Conservation (phyloP, 2,329 filamentous ascomycete genomes). For the Beauveria medogensis region DNA sequence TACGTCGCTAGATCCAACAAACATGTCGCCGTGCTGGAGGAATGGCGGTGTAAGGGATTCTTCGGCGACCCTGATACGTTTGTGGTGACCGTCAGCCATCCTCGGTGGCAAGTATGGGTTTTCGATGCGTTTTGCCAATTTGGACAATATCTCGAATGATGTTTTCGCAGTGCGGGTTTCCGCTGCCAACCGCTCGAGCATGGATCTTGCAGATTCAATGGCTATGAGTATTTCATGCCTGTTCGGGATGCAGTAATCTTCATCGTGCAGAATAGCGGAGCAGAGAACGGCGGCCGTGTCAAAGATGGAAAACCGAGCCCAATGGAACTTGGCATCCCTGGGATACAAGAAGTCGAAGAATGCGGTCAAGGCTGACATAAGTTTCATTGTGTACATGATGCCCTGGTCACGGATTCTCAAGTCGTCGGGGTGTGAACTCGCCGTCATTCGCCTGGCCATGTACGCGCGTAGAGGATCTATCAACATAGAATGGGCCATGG, state of each 20-base stretch:
- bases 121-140: constrained; percentile 19
- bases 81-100: constrained; percentile 9
- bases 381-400: constrained; percentile 34
- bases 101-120: neutral
- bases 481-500: constrained; percentile 35
- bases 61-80: constrained; percentile 4
- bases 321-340: constrained; percentile 38
- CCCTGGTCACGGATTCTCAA: constrained; percentile 32
- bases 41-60: constrained; percentile 13
- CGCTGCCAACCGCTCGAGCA: constrained; percentile 24
- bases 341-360: constrained; percentile 13
- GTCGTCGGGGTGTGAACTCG: constrained; percentile 22
- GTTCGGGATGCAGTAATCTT: constrained; percentile 29
- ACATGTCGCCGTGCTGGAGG: neutral
- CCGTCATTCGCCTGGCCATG: constrained; percentile 30
- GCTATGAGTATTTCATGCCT: constrained; percentile 32
- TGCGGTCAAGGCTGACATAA: constrained; percentile 30
- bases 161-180: constrained; percentile 25
- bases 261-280: constrained; percentile 43
- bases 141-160: constrained; percentile 24
- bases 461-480: constrained; percentile 38
- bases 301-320: constrained; percentile 42
- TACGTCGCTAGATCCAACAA: constrained; percentile 6
- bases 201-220: constrained; percentile 28
- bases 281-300: constrained; percentile 43